phyloP scores from a whole-genome alignment of 345 rosid genomes.

The Moricandia arvensis region DNA sequence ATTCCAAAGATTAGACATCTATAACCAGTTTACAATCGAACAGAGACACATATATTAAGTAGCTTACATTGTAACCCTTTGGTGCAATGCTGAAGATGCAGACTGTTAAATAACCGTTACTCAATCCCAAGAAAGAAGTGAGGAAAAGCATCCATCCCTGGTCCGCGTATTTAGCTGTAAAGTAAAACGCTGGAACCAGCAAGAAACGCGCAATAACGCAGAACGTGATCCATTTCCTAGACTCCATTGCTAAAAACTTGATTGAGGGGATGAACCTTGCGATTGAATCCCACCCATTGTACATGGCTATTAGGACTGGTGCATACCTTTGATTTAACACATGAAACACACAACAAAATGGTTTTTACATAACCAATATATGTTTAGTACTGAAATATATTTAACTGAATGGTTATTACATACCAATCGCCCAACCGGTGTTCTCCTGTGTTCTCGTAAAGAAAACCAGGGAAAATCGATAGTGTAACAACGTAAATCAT shows the following conservation, averaged over 20 bases:
- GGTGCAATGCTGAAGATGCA: slow-evolving; percentile 79
- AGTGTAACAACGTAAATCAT: slow-evolving; percentile 46
- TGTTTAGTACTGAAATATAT: not conserved
- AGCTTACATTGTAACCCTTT: slow-evolving; percentile 73
- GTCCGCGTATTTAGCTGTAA: slow-evolving; percentile 68
- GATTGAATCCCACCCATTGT: slow-evolving; percentile 59
- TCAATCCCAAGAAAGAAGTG: slow-evolving; percentile 69
- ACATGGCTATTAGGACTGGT: slow-evolving; percentile 70
- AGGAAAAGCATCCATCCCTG: slow-evolving; percentile 89
- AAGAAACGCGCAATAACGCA: slow-evolving; percentile 50
- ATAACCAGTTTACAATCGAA: not conserved
- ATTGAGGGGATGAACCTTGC: slow-evolving; percentile 63
- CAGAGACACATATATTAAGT: not conserved
- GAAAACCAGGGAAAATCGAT: slow-evolving; percentile 86
- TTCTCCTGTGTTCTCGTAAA: slow-evolving; percentile 77
- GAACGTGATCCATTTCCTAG: slow-evolving; percentile 51
- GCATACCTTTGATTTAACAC: slow-evolving; percentile 62
- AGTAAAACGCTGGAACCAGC: slow-evolving; percentile 72
- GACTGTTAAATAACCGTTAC: slow-evolving; percentile 71
- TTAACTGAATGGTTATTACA: not conserved
- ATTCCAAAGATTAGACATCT: not conserved
- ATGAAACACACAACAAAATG: not conserved
- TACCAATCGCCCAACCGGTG: slow-evolving; percentile 74
- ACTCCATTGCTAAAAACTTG: slow-evolving; percentile 48
- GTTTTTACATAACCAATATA: not conserved